Percentiles rank a stretch among this genome's conserved stretches.
Conservation (phyloP, 495 filamentous ascomycete genomes). For the Jackrogersella minutella region DNA sequence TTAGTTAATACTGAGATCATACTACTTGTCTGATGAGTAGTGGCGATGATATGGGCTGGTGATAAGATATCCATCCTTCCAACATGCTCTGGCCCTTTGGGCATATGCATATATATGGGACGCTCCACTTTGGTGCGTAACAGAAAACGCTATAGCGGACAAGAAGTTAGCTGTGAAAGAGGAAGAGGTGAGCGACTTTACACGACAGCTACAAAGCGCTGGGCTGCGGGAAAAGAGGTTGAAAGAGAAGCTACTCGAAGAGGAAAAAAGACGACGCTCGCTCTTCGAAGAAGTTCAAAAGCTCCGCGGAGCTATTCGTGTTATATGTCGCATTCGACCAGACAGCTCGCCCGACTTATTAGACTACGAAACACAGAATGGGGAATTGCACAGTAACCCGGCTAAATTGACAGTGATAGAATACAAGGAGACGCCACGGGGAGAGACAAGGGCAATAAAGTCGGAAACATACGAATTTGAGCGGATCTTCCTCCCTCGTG, state of each 20-base stretch:
- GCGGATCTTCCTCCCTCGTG: conserved; percentile 79
- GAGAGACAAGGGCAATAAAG: conserved; percentile 68
- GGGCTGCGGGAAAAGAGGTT: not conserved
- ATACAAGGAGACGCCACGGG: conserved; percentile 39
- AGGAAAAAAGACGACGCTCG: conserved; percentile 84
- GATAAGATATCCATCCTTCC: too few relatives aligned
- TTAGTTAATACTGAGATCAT: too few relatives aligned
- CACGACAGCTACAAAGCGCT: not conserved
- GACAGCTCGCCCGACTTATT: conserved; percentile 67
- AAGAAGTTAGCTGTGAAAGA: not conserved
- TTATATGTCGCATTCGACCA: conserved; percentile 93
- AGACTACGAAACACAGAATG: conserved; percentile 70
- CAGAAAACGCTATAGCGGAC: too few relatives aligned
- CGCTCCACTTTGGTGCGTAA: too few relatives aligned
- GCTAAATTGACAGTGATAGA: conserved; percentile 77
- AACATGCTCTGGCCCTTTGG: too few relatives aligned
- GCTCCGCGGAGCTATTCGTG: conserved; percentile 93
- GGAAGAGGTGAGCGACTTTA: not conserved
- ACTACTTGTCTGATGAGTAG: too few relatives aligned
- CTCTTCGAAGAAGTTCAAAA: conserved; percentile 96
- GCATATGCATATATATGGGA: too few relatives aligned
- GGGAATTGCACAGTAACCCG: conserved; percentile 14
- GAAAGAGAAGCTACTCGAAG: conserved; percentile 73
- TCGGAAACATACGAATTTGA: conserved; percentile 78
- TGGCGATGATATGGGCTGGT: too few relatives aligned